Conservation (phyloP, 139 green algal species). For the Chlamydomonas eustigma region DNA sequence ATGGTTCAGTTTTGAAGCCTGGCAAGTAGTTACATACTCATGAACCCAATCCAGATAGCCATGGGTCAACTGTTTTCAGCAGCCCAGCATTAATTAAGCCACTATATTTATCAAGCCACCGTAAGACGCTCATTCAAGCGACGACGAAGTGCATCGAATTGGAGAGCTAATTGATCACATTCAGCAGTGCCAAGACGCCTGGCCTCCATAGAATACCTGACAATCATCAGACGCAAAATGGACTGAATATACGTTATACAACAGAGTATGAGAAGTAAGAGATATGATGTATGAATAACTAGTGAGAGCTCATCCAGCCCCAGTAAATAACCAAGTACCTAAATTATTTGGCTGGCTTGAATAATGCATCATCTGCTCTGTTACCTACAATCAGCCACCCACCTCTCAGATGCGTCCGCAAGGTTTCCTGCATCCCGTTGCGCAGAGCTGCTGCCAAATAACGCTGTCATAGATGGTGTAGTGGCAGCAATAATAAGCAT, state of each 20-base stretch:
- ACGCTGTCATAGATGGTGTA: background rate
- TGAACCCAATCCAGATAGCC: too few relatives aligned
- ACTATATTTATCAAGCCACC: too few relatives aligned
- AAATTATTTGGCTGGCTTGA: background rate
- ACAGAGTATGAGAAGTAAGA: background rate
- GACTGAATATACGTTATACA: background rate
- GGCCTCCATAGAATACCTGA: slow-evolving; percentile 31
- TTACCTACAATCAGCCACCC: background rate
- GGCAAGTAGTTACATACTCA: too few relatives aligned
- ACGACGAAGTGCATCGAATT: slow-evolving; percentile 14
- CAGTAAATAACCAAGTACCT: too few relatives aligned
- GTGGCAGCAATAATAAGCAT: background rate
- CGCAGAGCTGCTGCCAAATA: background rate
- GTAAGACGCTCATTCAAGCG: background rate
- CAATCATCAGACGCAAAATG: background rate
- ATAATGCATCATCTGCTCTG: background rate
- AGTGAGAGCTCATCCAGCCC: too few relatives aligned
- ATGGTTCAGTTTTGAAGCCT: too few relatives aligned
- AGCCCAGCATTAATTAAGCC: too few relatives aligned
- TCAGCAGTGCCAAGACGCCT: slow-evolving; percentile 22
- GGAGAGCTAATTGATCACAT: slow-evolving; percentile 19
- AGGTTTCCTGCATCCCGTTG: slow-evolving; percentile 16
- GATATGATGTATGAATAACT: background rate
- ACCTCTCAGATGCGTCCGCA: slow-evolving; percentile 17
- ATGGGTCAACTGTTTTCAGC: too few relatives aligned